Evolutionary conservation across 2,329 filamentous ascomycete species (phyloP), one percentile per base, ranked within the genome.

Genomic region (Blastomyces emzantsi): DNA sequence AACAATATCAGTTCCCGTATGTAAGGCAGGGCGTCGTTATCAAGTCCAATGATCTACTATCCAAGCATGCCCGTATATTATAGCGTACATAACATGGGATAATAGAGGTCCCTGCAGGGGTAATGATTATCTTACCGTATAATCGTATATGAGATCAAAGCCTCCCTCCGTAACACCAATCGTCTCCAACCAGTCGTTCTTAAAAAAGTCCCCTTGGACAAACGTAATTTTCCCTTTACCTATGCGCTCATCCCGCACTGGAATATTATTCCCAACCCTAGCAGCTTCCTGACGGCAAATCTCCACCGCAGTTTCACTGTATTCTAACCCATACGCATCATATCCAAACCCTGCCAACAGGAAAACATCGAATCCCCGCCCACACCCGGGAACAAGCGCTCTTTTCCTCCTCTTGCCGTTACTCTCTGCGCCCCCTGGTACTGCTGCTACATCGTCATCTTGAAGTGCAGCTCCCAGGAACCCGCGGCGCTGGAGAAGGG

Each of bases 321-420:
- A 82, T 72, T 95, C 91, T 1, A 96, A 76, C 0, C 90, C 92
- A 70, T 85, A 87, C 1, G 86, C 85, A 75, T 95, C 88, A 73
- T 90, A 94, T 0, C 91, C 91, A 70, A 87, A 85, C 11, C 85
- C 84, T 60, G 86, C 84, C 55, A 96, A 81, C 47, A 96, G 79
- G 11, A 90, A 80, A 1, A 91, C 89, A 76, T 96, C 92, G 71
- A 94, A 88, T 5, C 91, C 92, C 57, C 84, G 83, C 0, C 91
- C 92, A 74, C 91, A 96, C 5, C 90, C 91, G 0, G 91, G 89
- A 0, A 96, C 88, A 9, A 95, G 79, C 1, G 87, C 90, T 63
- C 78, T 80, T 69, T 82, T 83, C 62, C 76, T 71, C 49, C 68
- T 69, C 41, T 64, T 68, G 30, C 69, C 54, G 11, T 67, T 67